Conservation (phyloP, 2,329 filamentous ascomycete genomes). For the Pleoardoris graminearum region DNA sequence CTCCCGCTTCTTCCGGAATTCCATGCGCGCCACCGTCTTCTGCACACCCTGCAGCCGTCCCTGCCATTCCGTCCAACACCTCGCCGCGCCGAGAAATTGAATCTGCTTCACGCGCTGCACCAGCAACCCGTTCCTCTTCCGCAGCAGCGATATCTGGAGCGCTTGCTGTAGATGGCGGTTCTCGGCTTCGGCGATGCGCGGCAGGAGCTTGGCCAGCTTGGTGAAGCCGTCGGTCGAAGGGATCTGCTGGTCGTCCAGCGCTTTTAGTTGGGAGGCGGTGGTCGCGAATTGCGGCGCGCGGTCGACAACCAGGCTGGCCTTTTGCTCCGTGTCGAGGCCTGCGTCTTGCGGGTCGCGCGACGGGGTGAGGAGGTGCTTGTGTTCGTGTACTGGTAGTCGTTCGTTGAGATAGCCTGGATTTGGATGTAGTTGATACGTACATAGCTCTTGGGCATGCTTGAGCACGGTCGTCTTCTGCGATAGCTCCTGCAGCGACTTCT, state of each 20-base stretch:
- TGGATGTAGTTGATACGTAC: constrained; percentile 20
- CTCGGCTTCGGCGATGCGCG: constrained; percentile 65
- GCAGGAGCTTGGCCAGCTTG: constrained; percentile 60
- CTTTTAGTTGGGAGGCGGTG: constrained; percentile 49
- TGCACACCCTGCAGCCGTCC: constrained; percentile 68
- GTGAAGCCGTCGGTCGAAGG: constrained; percentile 52
- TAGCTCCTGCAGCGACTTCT: constrained; percentile 45
- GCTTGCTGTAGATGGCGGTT: constrained; percentile 64
- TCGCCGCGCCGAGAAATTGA: constrained; percentile 68
- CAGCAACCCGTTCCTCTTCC: constrained; percentile 62
- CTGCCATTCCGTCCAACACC: constrained; percentile 73
- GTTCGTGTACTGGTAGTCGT: constrained; percentile 41
- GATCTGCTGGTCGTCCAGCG: constrained; percentile 50
- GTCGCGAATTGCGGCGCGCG: constrained; percentile 49
- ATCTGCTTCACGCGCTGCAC: constrained; percentile 70
- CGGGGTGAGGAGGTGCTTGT: constrained; percentile 46
- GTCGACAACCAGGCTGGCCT: constrained; percentile 48
- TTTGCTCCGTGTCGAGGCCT: constrained; percentile 28
- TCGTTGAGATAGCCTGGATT: constrained; percentile 10
- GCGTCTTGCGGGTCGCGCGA: constrained; percentile 22
- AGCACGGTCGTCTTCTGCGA: constrained; percentile 46
- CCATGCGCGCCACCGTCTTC: constrained; percentile 64
- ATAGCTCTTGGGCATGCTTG: constrained; percentile 46
- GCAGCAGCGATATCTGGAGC: constrained; percentile 65
- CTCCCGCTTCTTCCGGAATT: constrained; percentile 58